phyloP scores from a whole-genome alignment of 2,329 filamentous ascomycete genomes.

The Didymellaceae sp. region DNA sequence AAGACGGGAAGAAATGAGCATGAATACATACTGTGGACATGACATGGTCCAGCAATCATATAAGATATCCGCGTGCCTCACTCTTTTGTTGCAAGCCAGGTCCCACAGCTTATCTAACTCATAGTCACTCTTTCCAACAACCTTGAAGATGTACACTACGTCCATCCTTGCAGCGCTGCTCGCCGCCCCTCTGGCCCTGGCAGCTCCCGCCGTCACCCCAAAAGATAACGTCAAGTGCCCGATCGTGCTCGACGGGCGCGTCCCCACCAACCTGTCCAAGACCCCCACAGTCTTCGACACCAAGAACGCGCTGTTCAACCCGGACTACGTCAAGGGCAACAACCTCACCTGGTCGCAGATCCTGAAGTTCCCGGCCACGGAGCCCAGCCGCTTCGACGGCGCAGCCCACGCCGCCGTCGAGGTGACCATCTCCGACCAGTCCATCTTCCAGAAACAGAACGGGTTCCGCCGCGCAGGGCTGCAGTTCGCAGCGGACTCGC shows the following conservation, averaged over 20 bases:
- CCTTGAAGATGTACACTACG: conserved; percentile 32
- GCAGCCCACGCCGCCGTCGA: conserved; percentile 55
- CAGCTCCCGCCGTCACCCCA: conserved; percentile 25
- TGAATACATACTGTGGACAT: not conserved
- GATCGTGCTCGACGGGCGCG: conserved; percentile 48
- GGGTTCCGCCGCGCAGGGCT: conserved; percentile 69
- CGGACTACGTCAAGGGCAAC: conserved; percentile 60
- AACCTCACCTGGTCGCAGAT: conserved; percentile 60
- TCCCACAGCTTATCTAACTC: not conserved
- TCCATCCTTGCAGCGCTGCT: conserved; percentile 27
- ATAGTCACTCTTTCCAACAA: conserved; percentile 10
- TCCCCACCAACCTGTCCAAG: conserved; percentile 30
- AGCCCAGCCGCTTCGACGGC: conserved; percentile 57
- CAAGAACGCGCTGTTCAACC: conserved; percentile 56
- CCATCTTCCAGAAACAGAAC: conserved; percentile 65
- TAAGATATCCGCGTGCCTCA: not conserved
- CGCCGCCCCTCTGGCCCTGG: conserved; percentile 34
- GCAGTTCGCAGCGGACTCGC: conserved; percentile 58
- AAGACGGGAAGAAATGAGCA: not conserved
- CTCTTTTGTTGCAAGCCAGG: not conserved
- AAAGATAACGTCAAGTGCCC: conserved; percentile 38
- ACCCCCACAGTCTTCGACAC: conserved; percentile 42
- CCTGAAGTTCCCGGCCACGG: conserved; percentile 54
- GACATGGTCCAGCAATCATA: not conserved
- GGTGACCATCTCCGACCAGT: conserved; percentile 63